Conservation (phyloP, 164 flowering plant species). For the Buxus sempervirens region DNA sequence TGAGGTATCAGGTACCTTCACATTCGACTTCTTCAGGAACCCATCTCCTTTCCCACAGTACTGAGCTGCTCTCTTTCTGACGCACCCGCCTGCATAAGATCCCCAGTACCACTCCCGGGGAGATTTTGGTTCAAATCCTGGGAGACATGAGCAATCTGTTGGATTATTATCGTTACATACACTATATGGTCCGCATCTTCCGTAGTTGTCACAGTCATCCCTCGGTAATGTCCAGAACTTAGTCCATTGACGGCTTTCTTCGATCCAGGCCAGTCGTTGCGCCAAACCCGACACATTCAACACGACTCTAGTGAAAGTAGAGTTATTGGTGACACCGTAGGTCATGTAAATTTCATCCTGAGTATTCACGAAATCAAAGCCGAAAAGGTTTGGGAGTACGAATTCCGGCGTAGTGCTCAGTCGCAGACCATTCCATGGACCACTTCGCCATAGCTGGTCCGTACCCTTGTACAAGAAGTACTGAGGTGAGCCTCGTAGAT, state of each 20-base stretch:
- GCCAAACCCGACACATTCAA: conserved; percentile 15
- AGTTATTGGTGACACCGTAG: background rate
- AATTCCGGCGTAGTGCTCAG: conserved; percentile 29
- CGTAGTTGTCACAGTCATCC: conserved; percentile 32
- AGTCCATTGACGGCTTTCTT: conserved; percentile 16
- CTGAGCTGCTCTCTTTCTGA: conserved; percentile 12
- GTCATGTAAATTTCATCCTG: conserved; percentile 13
- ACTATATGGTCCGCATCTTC: conserved; percentile 25
- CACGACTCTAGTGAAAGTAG: conserved; percentile 15
- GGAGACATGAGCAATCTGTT: conserved; percentile 25
- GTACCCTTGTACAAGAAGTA: conserved; percentile 15
- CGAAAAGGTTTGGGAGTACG: conserved; percentile 9
- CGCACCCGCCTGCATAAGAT: conserved; percentile 42
- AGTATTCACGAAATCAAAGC: conserved; percentile 15
- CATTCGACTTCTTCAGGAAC: conserved; percentile 17
- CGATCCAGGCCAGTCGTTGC: conserved; percentile 19
- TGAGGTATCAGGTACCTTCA: conserved; percentile 36
- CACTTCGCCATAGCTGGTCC: conserved; percentile 15
- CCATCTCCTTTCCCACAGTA: conserved; percentile 30
- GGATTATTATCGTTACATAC: conserved; percentile 16
- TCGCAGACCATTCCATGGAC: conserved; percentile 36
- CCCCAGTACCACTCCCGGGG: conserved; percentile 28
- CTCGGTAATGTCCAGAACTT: conserved; percentile 14
- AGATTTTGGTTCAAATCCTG: conserved; percentile 35
- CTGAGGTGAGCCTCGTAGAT: conserved; percentile 27